A percentile compares a stretch with the other conserved stretches of the same genome.
Evolutionary conservation across 352 stramenopile species (phyloP).

Genomic region (Pythium periplocum): DNA sequence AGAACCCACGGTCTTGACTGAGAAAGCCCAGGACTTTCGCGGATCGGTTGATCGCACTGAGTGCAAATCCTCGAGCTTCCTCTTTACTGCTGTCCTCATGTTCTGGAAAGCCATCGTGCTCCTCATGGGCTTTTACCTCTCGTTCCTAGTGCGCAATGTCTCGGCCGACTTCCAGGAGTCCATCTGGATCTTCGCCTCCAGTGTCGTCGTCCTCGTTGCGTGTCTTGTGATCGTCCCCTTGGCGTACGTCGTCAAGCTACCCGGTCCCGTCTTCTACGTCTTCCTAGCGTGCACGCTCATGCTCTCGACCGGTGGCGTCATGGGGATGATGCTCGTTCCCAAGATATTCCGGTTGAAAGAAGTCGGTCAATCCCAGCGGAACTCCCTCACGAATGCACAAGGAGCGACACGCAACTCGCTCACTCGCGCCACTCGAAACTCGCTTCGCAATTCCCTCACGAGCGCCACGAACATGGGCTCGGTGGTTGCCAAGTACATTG

Average conservation of each 20-base stretch:
- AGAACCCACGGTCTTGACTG: slow-evolving; percentile 6
- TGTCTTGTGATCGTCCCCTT: slow-evolving; percentile 22
- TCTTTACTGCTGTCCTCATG: slow-evolving; percentile 25
- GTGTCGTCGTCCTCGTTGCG: slow-evolving; percentile 18
- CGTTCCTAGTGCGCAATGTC: slow-evolving; percentile 23
- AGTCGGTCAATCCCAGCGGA: not conserved
- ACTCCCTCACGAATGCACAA: not conserved
- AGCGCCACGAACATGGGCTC: too few relatives aligned
- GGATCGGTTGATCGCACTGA: slow-evolving; percentile 12
- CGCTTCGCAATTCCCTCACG: too few relatives aligned
- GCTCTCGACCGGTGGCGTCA: slow-evolving; percentile 14
- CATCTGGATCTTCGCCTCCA: slow-evolving; percentile 28
- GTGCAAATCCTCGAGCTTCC: slow-evolving; percentile 24
- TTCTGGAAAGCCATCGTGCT: slow-evolving; percentile 35
- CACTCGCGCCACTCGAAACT: too few relatives aligned
- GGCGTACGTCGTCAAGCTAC: slow-evolving; percentile 24
- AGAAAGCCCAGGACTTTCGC: slow-evolving; percentile 7
- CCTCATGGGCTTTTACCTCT: slow-evolving; percentile 20
- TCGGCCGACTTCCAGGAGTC: slow-evolving; percentile 43
- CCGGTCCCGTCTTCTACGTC: slow-evolving; percentile 15
- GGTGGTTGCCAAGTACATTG: too few relatives aligned
- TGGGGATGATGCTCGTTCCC: slow-evolving; percentile 21
- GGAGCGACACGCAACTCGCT: too few relatives aligned
- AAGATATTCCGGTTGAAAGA: slow-evolving; percentile 15
- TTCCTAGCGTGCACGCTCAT: slow-evolving; percentile 18